Base-by-base conservation (phyloP, 768 basidiomycete genomes). In the Mycena galericulata region DNA sequence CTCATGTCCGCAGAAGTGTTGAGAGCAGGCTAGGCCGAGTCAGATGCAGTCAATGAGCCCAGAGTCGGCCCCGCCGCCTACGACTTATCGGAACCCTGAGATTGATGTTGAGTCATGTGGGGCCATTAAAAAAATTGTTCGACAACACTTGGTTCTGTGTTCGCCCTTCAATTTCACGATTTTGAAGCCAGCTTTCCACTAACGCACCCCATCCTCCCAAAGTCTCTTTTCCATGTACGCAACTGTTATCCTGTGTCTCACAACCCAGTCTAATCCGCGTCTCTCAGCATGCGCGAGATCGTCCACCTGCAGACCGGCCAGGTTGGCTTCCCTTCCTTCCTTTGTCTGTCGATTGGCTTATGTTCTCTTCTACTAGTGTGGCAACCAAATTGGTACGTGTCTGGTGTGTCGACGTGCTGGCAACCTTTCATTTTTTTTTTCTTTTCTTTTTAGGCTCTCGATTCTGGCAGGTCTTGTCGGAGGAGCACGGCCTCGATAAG, bases 251-350 rank as follows among this genome's bases (percentile, higher is more conserved):
- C 26, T n/a, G 6, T 7, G 20, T 40, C 50, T 4, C 10, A 20
- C 20, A 29, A 45, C 30, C 22, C 30, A 38, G 36, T 47, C 54
- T 82, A 80, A 80, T 70, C 63, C 47, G 78, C 81, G 73, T 84
- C 76, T 74, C 73, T 74, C 29, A 95, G 93, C 87, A 95, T 95
- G 94, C 94, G 97, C 87, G 97, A 99, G 91, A 98, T 99, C 83
- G 97, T 99, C 80, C 97, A 98, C 85, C 90, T 99, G 77, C 97
- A 99, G 83, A 98, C 96, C 73, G 97, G 97, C 86, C 97, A 98
- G 90, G 95, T 95, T 75, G 75, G 85, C 79, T 49, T 26, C 56
- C 27, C 54, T 67, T 60, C 17, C 34, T 60, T 51, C 65, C 5
- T 18, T 1, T 26, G n/a, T 24, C 36, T 34, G 14, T 61, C 27